phyloP scores from a whole-genome alignment of 1,284 basidiomycete species.

The Fomitopsis betulina region DNA sequence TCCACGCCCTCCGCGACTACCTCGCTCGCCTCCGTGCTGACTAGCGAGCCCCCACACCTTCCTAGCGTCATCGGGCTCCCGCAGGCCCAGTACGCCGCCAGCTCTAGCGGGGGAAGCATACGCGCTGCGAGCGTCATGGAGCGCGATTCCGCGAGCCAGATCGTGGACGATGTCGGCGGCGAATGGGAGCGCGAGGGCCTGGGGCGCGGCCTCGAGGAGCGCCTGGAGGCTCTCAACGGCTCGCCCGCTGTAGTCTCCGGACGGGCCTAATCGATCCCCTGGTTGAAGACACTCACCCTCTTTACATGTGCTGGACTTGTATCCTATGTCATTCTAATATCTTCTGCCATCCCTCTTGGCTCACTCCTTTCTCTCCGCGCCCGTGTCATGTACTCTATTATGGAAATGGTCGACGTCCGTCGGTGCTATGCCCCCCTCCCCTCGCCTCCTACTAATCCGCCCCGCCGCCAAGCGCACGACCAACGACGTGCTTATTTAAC shows the following conservation, averaged over 20 bases:
- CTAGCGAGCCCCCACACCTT: conserved; percentile 62
- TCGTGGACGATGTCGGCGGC: conserved; percentile 56
- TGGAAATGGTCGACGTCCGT: neutral
- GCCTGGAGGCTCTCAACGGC: conserved; percentile 54
- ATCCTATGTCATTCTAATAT: neutral
- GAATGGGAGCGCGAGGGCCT: conserved; percentile 84
- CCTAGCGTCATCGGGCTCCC: conserved; percentile 47
- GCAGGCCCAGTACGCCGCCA: conserved; percentile 23
- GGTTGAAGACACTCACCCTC: conserved; percentile 8
- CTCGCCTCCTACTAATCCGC: neutral
- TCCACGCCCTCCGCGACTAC: conserved; percentile 70
- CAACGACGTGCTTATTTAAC: neutral
- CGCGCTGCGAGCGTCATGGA: conserved; percentile 17
- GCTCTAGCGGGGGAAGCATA: conserved; percentile 25
- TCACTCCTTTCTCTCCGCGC: neutral
- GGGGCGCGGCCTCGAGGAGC: conserved; percentile 75
- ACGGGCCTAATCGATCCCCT: conserved; percentile 7
- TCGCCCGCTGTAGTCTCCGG: conserved; percentile 15
- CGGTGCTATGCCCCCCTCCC: neutral
- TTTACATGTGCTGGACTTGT: neutral
- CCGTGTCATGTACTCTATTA: neutral
- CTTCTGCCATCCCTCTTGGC: conserved; percentile 6
- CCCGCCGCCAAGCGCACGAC: neutral
- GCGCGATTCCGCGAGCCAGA: conserved; percentile 20
- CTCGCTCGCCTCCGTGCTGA: conserved; percentile 69